phyloP scores from a whole-genome alignment of 805 yeast genomes.

The Suhomyces pyralidae region DNA sequence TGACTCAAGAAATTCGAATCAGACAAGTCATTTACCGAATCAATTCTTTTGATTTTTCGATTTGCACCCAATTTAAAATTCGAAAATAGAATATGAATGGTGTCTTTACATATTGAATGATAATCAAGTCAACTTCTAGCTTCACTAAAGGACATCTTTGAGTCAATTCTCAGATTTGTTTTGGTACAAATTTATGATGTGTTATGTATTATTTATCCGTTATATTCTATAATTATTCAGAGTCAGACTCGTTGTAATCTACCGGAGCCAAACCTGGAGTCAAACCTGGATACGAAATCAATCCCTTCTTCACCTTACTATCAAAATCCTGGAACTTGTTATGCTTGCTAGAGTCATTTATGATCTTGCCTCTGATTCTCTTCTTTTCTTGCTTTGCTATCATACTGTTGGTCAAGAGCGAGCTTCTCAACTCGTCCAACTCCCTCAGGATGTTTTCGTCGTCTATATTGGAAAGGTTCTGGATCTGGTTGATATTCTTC shows the following conservation, averaged over 20 bases:
- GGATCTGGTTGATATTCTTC: conserved; percentile 33
- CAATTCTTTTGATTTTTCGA: too few relatives aligned
- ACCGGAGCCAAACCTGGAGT: conserved; percentile 89
- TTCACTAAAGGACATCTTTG: too few relatives aligned
- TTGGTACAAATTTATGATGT: too few relatives aligned
- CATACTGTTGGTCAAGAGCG: conserved; percentile 19
- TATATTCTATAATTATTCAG: conserved; percentile 11
- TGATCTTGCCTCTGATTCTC: conserved; percentile 21
- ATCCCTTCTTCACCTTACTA: conserved; percentile 42
- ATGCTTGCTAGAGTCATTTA: conserved; percentile 10
- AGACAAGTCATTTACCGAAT: too few relatives aligned
- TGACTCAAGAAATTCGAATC: too few relatives aligned
- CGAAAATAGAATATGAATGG: too few relatives aligned
- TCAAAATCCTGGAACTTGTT: conserved; percentile 23
- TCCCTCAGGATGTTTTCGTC: conserved; percentile 30
- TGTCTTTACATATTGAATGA: too few relatives aligned
- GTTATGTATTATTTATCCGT: too few relatives aligned
- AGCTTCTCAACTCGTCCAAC: conserved; percentile 25
- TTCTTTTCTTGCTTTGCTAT: conserved; percentile 17
- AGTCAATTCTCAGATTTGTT: too few relatives aligned
- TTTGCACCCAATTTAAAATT: too few relatives aligned
- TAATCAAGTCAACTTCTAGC: too few relatives aligned
- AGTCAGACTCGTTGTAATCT: conserved; percentile 38
- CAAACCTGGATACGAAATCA: conserved; percentile 55
- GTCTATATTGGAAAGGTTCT: conserved; percentile 27